A percentile compares a stretch with the other conserved stretches of the same genome.
Conservation (phyloP, 2,329 filamentous ascomycete species). For the Xylariaceae sp. region DNA sequence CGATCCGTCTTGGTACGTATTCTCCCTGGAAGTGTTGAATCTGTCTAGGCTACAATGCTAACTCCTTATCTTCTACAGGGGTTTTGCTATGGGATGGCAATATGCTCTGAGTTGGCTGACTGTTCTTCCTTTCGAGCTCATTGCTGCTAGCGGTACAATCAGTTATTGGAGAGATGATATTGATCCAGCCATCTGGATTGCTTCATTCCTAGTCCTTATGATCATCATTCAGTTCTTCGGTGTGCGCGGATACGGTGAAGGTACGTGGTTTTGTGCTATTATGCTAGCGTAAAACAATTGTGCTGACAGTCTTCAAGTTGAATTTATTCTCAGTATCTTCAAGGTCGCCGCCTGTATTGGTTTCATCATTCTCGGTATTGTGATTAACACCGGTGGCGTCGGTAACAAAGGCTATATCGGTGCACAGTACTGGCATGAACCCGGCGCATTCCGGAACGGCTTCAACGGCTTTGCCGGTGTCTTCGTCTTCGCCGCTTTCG, state of each 20-base stretch:
- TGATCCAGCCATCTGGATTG: conserved; percentile 51
- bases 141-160: conserved; percentile 50
- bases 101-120: conserved; percentile 47
- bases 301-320: conserved; percentile 37
- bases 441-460: conserved; percentile 48
- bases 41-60: neutral
- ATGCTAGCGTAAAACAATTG: neutral
- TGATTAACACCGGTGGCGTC: conserved; percentile 54
- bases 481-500: conserved; percentile 48
- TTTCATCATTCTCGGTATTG: conserved; percentile 60
- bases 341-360: conserved; percentile 55
- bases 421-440: conserved; percentile 54
- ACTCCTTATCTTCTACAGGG: conserved; percentile 28
- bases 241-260: conserved; percentile 52
- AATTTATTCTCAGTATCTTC: conserved; percentile 52
- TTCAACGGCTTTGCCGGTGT: conserved; percentile 48
- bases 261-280: conserved; percentile 23
- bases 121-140: conserved; percentile 49
- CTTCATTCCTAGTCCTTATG: conserved; percentile 49
- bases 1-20: conserved; percentile 50
- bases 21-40: neutral
- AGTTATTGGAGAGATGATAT: conserved; percentile 48
- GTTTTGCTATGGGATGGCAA: conserved; percentile 51
- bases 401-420: conserved; percentile 55
- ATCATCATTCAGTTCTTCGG: conserved; percentile 51